Conservation (phyloP, 192 early-diverging fungal genomes). For the Entophlyctis luteolus region DNA sequence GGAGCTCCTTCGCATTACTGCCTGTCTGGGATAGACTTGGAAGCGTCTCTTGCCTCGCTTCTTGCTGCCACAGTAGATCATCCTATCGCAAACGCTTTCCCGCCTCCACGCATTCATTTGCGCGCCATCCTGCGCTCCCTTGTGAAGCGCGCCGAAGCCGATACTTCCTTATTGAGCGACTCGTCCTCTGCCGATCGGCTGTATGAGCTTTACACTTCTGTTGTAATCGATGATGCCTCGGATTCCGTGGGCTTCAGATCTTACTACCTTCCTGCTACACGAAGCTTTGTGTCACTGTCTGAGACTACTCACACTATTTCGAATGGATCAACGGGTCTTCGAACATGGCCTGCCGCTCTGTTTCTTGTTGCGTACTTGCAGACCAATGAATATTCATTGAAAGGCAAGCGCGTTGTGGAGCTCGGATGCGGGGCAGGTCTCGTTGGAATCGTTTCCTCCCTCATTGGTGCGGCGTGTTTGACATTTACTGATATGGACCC, state of each 20-base stretch:
- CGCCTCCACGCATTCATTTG: too few species aligned
- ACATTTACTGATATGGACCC: constrained; percentile 29
- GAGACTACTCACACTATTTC: constrained; percentile 54
- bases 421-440: constrained; percentile 41
- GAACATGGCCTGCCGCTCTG: constrained; percentile 62
- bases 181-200: too few species aligned
- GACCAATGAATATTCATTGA: neutral
- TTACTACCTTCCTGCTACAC: neutral
- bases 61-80: too few species aligned
- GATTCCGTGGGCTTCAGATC: neutral
- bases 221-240: too few species aligned
- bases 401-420: constrained; percentile 30
- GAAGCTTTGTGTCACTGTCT: constrained; percentile 35
- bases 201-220: too few species aligned
- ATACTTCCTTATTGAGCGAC: too few species aligned
- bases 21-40: too few species aligned
- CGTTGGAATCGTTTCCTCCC: constrained; percentile 22
- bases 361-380: constrained; percentile 50
- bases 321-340: constrained; percentile 59
- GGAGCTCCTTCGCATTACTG: too few species aligned
- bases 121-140: too few species aligned
- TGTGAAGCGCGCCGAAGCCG: too few species aligned
- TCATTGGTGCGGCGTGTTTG: constrained; percentile 17
- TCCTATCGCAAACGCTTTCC: too few species aligned
- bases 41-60: too few species aligned